A percentile compares a stretch with the other conserved stretches of the same genome.
Evolutionary conservation across 306 rosid genomes (phyloP).

Genomic region (Sphenostylis stenocarpa): DNA sequence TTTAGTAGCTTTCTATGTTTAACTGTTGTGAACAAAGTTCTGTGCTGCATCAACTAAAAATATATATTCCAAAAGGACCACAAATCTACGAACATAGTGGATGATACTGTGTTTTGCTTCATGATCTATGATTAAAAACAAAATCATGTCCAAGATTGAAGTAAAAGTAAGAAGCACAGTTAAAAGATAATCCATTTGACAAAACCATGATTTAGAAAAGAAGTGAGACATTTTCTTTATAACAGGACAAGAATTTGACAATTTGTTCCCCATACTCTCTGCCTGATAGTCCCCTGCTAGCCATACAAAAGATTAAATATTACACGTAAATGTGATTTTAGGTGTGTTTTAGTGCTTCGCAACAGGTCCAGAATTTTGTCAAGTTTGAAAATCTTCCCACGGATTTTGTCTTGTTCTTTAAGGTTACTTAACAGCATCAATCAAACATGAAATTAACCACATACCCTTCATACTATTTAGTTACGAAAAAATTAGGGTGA

Average conservation of each 20-base stretch:
- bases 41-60: background rate
- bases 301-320: constrained; percentile 18
- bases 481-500: background rate
- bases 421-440: background rate
- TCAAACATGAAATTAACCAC: background rate
- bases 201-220: background rate
- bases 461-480: background rate
- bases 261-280: constrained; percentile 3
- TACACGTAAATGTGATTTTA: background rate
- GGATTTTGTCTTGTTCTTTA: constrained; percentile 16
- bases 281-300: background rate
- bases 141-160: constrained; percentile 3
- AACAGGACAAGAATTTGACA: background rate
- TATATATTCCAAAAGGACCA: constrained; percentile 16
- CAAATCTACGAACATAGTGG: constrained; percentile 17
- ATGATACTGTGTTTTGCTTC: constrained; percentile 4
- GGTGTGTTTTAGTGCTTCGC: background rate
- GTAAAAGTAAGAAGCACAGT: background rate
- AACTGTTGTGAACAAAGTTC: background rate
- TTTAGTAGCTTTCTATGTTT: background rate
- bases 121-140: background rate
- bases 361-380: background rate
- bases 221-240: constrained; percentile 24
- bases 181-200: constrained; percentile 1
- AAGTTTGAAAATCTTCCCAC: background rate